Conservation (phyloP, 306 rosid genomes). For the Mimosa pudica region DNA sequence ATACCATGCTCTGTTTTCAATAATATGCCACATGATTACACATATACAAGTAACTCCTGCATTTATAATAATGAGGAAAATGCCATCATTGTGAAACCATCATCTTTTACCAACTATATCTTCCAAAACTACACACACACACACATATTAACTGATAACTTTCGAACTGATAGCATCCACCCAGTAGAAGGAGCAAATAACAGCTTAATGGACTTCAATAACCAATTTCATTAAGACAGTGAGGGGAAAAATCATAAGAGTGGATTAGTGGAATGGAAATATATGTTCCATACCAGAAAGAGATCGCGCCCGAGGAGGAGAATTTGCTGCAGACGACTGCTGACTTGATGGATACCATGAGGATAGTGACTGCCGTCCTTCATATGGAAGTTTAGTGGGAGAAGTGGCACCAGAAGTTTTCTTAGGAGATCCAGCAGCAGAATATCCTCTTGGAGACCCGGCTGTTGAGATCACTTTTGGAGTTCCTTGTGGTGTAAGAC, state of each 20-base stretch:
- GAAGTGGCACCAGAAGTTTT: conserved; percentile 72
- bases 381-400: conserved; percentile 69
- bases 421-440: conserved; percentile 70
- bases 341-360: conserved; percentile 97
- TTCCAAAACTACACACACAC: not conserved
- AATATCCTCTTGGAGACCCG: conserved; percentile 83
- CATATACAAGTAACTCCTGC: not conserved
- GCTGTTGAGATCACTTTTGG: conserved; percentile 75
- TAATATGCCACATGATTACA: not conserved
- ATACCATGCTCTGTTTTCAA: not conserved
- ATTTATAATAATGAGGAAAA: not conserved
- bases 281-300: conserved; percentile 57
- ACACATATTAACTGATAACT: not conserved
- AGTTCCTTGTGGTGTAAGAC: conserved; percentile 88
- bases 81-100: not conserved
- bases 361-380: conserved; percentile 62
- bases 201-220: conserved; percentile 10
- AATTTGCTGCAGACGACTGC: conserved; percentile 96
- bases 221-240: conserved; percentile 11
- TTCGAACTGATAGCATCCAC: conserved; percentile 17
- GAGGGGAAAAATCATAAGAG: not conserved
- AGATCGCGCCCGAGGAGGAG: conserved; percentile 82
- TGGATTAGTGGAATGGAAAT: conserved; percentile 2
- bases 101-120: not conserved
- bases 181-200: conserved; percentile 6